Evolutionary conservation across 495 filamentous ascomycete genomes (phyloP).

Genomic region (Thermothielavioides terrestris): DNA sequence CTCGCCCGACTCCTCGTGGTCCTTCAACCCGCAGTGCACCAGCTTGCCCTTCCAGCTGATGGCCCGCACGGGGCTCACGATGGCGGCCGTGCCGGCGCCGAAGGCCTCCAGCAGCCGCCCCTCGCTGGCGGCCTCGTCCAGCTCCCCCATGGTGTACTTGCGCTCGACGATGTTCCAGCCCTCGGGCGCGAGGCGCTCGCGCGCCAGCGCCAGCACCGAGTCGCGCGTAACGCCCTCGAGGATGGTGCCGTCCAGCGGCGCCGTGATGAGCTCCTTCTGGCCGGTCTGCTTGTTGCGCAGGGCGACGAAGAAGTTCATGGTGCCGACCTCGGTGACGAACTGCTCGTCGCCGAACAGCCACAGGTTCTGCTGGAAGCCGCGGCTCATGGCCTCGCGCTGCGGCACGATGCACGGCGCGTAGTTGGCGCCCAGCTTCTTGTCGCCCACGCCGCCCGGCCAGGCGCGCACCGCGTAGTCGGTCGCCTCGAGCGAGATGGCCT

Average conservation of each 20-base stretch:
- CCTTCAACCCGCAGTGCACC: slow-evolving; percentile 67
- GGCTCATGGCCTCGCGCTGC: slow-evolving; percentile 77
- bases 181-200: slow-evolving; percentile 70
- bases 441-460: slow-evolving; percentile 94
- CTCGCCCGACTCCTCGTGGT: slow-evolving; percentile 76
- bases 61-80: slow-evolving; percentile 70
- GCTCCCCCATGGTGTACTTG: slow-evolving; percentile 78
- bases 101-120: slow-evolving; percentile 87
- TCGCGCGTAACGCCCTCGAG: slow-evolving; percentile 90
- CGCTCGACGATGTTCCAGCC: slow-evolving; percentile 85
- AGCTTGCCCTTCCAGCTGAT: slow-evolving; percentile 77
- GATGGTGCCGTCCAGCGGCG: slow-evolving; percentile 94
- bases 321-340: slow-evolving; percentile 90
- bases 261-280: slow-evolving; percentile 81
- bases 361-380: slow-evolving; percentile 94
- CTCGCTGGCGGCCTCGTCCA: slow-evolving; percentile 70
- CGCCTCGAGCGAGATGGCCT: slow-evolving; percentile 86
- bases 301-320: slow-evolving; percentile 94
- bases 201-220: slow-evolving; percentile 71
- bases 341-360: slow-evolving; percentile 96
- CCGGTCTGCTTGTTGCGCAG: slow-evolving; percentile 74
- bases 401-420: slow-evolving; percentile 95
- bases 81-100: slow-evolving; percentile 82
- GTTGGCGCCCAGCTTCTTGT: slow-evolving; percentile 97
- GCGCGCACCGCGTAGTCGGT: slow-evolving; percentile 92